Evolutionary conservation across 2,329 filamentous ascomycete genomes (phyloP), one percentile per base, ranked within the genome.

Genomic region (Claviceps sp.): DNA sequence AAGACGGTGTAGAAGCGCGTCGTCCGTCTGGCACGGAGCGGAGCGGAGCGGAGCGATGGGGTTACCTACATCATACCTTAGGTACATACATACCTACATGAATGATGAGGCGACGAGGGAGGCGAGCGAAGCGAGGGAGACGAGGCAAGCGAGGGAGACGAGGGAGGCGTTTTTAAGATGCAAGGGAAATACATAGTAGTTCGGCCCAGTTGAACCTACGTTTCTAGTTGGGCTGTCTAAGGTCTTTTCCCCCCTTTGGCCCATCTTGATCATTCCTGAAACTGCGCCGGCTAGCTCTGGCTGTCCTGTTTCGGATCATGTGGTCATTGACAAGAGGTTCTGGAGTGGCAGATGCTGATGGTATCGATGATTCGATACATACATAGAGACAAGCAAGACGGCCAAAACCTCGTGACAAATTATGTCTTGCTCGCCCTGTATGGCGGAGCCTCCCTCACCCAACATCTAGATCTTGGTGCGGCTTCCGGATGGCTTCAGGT

Each of bases 251-350:
- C 43, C 45, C 46, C 52, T 50, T 54, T 51, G 47, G 46, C 41
- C 50, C 52, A 48, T 53, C 43, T 54, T 40, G 40, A 38, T 49
- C 56, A 56, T 57, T 57, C 53, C 56, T 52, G 48, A 55, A 52
- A 51, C 55, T 11, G 30, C 30, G 30, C 30, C 30, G 30, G 30
- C 30, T 39, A 34, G 34, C 16, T 7, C 46, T 19, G 34, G 46
- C 17, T 48, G 34, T 38, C 41, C 42, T 37, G 42, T 14, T 44
- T 22, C 19, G 41, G 41, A 43, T 43, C 41, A 43, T 43, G 41
- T 43, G 41, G 41, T 24, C 13, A 43, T 44, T 19, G 14, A 44
- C 10, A 43, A 4, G 47, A 13, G 19, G 34, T 19, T n/a, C 22
- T 19, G 10, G 17, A 22, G 40, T 26, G 42, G 13, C 41, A 50